Evolutionary conservation across 345 rosid genomes (phyloP).

Genomic region (Melaleuca quinquenervia): DNA sequence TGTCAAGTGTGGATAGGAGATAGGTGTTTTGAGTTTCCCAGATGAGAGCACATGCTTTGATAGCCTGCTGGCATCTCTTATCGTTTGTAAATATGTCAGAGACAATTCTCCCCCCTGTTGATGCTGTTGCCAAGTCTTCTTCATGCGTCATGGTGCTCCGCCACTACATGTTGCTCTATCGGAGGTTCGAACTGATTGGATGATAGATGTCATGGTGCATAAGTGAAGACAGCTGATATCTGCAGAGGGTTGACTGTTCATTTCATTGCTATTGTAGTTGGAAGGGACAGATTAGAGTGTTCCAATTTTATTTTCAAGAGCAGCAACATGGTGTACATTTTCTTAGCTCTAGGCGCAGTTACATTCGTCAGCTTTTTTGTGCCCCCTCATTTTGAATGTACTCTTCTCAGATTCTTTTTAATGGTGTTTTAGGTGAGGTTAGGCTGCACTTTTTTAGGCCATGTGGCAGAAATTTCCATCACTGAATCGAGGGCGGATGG

Average conservation of each 20-base stretch:
- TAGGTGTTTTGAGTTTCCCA: not conserved
- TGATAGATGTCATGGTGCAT: not conserved
- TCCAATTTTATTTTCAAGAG: not conserved
- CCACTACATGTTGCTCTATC: not conserved
- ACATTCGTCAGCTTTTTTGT: not conserved
- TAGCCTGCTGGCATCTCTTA: not conserved
- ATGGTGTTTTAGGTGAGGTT: not conserved
- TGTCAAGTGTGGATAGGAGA: not conserved
- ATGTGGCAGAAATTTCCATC: not conserved
- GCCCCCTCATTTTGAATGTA: not conserved
- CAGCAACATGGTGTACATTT: not conserved
- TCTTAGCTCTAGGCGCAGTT: not conserved
- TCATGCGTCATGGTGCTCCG: not conserved
- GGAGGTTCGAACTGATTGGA: not conserved
- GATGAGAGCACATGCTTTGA: not conserved
- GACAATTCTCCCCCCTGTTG: not conserved
- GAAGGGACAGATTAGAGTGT: not conserved
- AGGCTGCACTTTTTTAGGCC: not conserved
- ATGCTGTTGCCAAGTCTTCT: not conserved
- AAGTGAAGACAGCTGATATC: not conserved
- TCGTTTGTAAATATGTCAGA: not conserved
- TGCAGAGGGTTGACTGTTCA: not conserved
- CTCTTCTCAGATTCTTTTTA: not conserved
- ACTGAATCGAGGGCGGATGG: not conserved
- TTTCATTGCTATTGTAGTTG: not conserved